These are phyloP conservation scores for Cladobotryum protrusum DNA, from an alignment of 2,329 filamentous ascomycete genomes.

Conservation along the genomic window DNA sequence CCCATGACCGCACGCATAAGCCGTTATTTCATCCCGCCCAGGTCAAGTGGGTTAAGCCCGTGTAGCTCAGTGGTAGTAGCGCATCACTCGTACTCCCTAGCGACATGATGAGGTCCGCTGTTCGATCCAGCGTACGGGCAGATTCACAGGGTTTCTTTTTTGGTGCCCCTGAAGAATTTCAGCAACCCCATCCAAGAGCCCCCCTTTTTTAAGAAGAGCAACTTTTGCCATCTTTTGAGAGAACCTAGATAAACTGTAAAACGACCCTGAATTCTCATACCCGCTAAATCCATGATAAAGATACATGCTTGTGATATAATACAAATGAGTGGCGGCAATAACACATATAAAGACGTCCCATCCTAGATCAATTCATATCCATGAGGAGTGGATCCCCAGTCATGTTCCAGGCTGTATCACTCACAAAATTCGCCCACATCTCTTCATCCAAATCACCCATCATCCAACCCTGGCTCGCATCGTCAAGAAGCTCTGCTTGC, in stretches of 20 bases:
- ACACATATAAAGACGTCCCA: too few species aligned
- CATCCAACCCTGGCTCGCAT: constrained; percentile 16
- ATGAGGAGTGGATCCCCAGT: constrained; percentile 22
- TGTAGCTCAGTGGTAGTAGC: constrained; percentile 5
- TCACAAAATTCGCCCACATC: constrained; percentile 21
- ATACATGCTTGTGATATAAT: too few species aligned
- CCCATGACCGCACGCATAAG: too few species aligned
- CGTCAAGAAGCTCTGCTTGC: constrained; percentile 14
- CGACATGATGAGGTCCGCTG: constrained; percentile 3
- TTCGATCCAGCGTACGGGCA: constrained; percentile 3
- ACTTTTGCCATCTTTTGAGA: too few species aligned
- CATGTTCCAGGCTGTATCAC: constrained; percentile 22
- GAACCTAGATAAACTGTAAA: too few species aligned
- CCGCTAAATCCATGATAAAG: too few species aligned
- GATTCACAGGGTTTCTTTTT: background rate
- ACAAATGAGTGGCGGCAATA: too few species aligned
- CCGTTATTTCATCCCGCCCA: too few species aligned
- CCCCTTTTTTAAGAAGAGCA: too few species aligned
- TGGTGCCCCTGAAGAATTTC: background rate
- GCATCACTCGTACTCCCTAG: constrained; percentile 1
- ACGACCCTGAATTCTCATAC: too few species aligned
- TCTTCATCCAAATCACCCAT: constrained; percentile 20
- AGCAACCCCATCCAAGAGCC: background rate
- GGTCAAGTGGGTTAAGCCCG: background rate
- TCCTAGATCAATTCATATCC: constrained; percentile 8